Base-by-base conservation (phyloP, 768 basidiomycete genomes). In the Suillus ampliporus region DNA sequence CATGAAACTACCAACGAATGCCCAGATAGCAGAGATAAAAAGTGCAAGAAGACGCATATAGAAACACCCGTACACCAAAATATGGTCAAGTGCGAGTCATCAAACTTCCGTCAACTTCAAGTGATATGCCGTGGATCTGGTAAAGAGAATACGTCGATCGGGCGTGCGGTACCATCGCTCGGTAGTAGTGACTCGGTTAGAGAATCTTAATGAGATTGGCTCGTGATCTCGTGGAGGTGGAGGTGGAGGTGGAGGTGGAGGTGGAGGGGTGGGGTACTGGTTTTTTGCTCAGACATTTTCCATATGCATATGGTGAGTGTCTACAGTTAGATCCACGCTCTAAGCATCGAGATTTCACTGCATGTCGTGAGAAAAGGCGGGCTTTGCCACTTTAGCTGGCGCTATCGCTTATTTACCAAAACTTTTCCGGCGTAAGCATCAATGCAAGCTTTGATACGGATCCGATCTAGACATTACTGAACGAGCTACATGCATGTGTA, bases 111-210 rank as follows among this genome's bases (percentile, higher is more conserved):
- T 60, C 87, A 85, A 37, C 81, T 78, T 61, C 85, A 80, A 21
- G 86, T 83, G n/a, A 82, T 78, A 67, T 90, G 85, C 50, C 88
- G 83, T 26, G 90, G 90, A 69, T 93, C 90, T 4, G 91, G 92
- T 15, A 94, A 81, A 31, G 86, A 86, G 75, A 94, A 94, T 38
- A 89, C 83, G 74, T 90, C 88, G 21, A 87, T 68, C 5, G 89
- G 85, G 53, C 89, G 83, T 23, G 84, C 74, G 47, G 78, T 78
- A 34, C 90, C 90, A 64, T 91, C 91, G 61, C 91, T 78, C 19
- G 91, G 92, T 7, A 94, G 80, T 8, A 94, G 79, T 4, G 92
- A 92, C 69, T 92, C 86, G 4, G 90, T 92, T n/a, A 94, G 78
- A 15, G 89, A 88, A n/a, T n/a, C n/a, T n/a, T 56, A 56, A 41